Conservation (phyloP, 179 eudicot species). For the Sideroxylon spinosum region DNA sequence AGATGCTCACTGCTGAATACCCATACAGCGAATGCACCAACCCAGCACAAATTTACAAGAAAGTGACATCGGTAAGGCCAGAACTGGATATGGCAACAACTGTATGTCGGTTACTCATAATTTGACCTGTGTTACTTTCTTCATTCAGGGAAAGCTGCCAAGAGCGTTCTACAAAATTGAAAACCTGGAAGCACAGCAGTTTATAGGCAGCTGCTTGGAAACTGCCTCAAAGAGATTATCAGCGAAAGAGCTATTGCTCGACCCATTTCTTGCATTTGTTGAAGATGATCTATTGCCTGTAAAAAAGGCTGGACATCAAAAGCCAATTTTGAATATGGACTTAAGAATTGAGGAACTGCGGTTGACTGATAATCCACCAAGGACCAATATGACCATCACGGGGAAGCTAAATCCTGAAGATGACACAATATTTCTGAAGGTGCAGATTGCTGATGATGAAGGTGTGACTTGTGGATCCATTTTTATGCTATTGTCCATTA, state of each 20-base stretch:
- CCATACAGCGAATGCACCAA: slow-evolving; percentile 32
- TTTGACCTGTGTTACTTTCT: slow-evolving; percentile 14
- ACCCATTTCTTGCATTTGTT: slow-evolving; percentile 45
- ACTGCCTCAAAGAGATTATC: slow-evolving; percentile 51
- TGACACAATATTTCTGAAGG: slow-evolving; percentile 49
- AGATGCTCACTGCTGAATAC: slow-evolving; percentile 30
- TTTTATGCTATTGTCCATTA: neutral
- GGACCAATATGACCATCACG: slow-evolving; percentile 62
- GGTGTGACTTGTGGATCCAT: slow-evolving; percentile 28
- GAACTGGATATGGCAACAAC: neutral
- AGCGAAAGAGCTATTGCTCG: slow-evolving; percentile 48
- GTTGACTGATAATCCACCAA: slow-evolving; percentile 33
- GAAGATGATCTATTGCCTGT: slow-evolving; percentile 18
- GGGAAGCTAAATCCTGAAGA: slow-evolving; percentile 54
- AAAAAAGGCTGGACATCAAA: slow-evolving; percentile 27
- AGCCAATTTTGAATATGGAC: slow-evolving; percentile 37
- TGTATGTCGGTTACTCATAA: neutral
- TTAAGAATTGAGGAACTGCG: slow-evolving; percentile 27
- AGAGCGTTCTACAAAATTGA: slow-evolving; percentile 45
- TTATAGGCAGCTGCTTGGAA: slow-evolving; percentile 53
- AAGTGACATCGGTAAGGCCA: slow-evolving; percentile 28
- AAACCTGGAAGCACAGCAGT: slow-evolving; percentile 42
- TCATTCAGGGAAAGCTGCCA: slow-evolving; percentile 57
- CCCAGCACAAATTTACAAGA: slow-evolving; percentile 35
- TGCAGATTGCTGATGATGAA: slow-evolving; percentile 46